Percentiles rank a stretch among this genome's conserved stretches.
phyloP scores from a whole-genome alignment of 2,329 filamentous ascomycete species.

The Emydomyces testavorans region DNA sequence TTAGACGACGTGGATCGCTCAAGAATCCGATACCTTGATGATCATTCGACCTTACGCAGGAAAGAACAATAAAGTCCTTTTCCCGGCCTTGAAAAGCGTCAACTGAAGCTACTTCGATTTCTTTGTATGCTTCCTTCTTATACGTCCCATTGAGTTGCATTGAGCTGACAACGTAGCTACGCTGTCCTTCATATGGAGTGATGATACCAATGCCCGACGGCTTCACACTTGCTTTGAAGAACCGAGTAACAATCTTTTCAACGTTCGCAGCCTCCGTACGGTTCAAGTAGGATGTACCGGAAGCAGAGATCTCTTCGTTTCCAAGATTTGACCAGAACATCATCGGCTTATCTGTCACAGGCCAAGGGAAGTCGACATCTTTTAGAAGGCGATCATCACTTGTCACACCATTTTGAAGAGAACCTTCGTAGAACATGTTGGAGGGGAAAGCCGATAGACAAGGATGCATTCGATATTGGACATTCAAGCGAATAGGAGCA shows the following conservation, averaged over 20 bases:
- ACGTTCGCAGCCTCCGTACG: conserved; percentile 94
- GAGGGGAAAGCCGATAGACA: conserved; percentile 95
- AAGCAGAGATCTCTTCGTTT: conserved; percentile 95
- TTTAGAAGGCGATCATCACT: conserved; percentile 75
- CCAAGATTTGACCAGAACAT: conserved; percentile 99
- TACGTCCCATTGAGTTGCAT: conserved; percentile 97
- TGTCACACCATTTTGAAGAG: conserved; percentile 90
- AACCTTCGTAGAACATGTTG: conserved; percentile 99
- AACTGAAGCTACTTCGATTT: conserved; percentile 94
- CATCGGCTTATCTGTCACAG: conserved; percentile 86
- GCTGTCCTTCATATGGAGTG: conserved; percentile 94
- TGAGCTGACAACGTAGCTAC: conserved; percentile 96
- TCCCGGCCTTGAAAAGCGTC: conserved; percentile 98
- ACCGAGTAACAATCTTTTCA: conserved; percentile 94
- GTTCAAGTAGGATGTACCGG: conserved; percentile 95
- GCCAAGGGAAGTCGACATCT: conserved; percentile 98
- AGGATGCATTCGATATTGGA: conserved; percentile 98
- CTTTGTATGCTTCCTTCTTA: conserved; percentile 97
- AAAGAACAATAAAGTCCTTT: conserved; percentile 97
- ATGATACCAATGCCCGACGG: conserved; percentile 92
- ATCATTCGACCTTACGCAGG: conserved; percentile 95
- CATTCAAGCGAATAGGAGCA: conserved; percentile 82
- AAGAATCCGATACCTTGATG: conserved; percentile 98
- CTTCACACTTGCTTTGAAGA: conserved; percentile 97
- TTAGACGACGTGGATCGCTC: conserved; percentile 92